These are phyloP conservation scores for Pseudogymnoascus destructans DNA, from an alignment of 2,329 filamentous ascomycete species.

Conservation along the genomic window DNA sequence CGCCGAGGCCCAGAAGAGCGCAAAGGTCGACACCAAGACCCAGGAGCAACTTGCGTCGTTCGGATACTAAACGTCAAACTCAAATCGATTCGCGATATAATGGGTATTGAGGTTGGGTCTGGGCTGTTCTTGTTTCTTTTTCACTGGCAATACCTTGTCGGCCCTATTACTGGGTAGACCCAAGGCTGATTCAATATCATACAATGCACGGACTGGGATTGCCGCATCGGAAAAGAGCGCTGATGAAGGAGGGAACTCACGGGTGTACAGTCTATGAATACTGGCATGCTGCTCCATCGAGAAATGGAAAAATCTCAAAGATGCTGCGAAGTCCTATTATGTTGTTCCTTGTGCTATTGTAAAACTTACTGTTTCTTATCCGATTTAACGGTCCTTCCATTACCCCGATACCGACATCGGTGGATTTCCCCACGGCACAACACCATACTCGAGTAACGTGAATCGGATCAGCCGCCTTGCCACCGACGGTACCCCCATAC, in stretches of 20 bases:
- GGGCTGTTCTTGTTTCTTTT: constrained; percentile 20
- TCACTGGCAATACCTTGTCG: constrained; percentile 26
- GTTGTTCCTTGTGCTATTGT: constrained; percentile 9
- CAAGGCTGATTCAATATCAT: constrained; percentile 22
- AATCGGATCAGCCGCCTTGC: not conserved
- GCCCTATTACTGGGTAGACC: constrained; percentile 20
- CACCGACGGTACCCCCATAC: constrained; percentile 1
- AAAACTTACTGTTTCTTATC: constrained; percentile 6
- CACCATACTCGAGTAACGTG: not conserved
- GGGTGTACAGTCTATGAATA: constrained; percentile 24
- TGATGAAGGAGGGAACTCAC: constrained; percentile 21
- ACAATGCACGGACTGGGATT: constrained; percentile 21
- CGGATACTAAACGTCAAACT: constrained; percentile 60
- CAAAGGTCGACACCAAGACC: constrained; percentile 75
- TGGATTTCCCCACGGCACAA: not conserved
- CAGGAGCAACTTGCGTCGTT: constrained; percentile 75
- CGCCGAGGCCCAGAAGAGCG: constrained; percentile 83
- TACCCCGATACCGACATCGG: not conserved
- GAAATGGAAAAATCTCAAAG: constrained; percentile 23
- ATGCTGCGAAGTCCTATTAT: constrained; percentile 17
- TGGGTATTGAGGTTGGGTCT: constrained; percentile 14
- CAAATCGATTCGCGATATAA: constrained; percentile 10
- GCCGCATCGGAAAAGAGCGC: constrained; percentile 22
- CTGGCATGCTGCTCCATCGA: constrained; percentile 24
- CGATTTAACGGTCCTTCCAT: not conserved